Percentiles rank a stretch among this genome's conserved stretches.
These are phyloP conservation scores for Rhizophagus sp. DNA, from an alignment of 192 early-diverging fungal species.

Conservation along the genomic window DNA sequence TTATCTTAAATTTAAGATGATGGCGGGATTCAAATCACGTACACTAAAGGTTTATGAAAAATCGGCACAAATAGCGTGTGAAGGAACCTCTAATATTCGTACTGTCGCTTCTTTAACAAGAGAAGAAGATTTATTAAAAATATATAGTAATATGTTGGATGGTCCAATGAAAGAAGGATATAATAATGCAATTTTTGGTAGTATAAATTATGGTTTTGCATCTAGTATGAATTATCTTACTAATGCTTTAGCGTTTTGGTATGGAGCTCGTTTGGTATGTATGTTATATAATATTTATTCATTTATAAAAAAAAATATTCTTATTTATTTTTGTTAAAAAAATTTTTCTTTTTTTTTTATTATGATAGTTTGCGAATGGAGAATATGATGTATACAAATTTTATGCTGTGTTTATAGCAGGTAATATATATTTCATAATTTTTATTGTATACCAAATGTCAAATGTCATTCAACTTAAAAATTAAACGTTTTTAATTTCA, in stretches of 20 bases:
- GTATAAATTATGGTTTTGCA: slow-evolving; percentile 45
- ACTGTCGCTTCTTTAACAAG: slow-evolving; percentile 69
- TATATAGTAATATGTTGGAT: slow-evolving; percentile 43
- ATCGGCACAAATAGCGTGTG: slow-evolving; percentile 66
- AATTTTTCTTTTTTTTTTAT: not conserved
- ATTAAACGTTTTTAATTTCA: too few species aligned
- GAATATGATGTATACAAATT: slow-evolving; percentile 31
- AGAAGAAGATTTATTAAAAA: slow-evolving; percentile 45
- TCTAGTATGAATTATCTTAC: slow-evolving; percentile 44
- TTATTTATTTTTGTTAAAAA: slow-evolving; percentile 44
- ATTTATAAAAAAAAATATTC: slow-evolving; percentile 33
- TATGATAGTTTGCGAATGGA: not conserved
- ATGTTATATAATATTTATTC: slow-evolving; percentile 35
- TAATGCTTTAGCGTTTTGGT: slow-evolving; percentile 50
- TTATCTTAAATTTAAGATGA: slow-evolving; percentile 56
- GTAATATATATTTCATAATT: too few species aligned
- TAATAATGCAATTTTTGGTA: slow-evolving; percentile 35
- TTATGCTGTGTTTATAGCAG: slow-evolving; percentile 37
- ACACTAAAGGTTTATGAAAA: slow-evolving; percentile 65
- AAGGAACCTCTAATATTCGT: slow-evolving; percentile 72
- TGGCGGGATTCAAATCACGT: slow-evolving; percentile 45
- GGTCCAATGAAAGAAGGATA: slow-evolving; percentile 42
- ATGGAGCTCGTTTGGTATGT: slow-evolving; percentile 47
- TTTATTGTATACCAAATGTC: too few species aligned
- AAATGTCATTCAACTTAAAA: too few species aligned